Base-by-base conservation (phyloP, 2,329 filamentous ascomycete genomes). In the Plenodomus lindquistii region DNA sequence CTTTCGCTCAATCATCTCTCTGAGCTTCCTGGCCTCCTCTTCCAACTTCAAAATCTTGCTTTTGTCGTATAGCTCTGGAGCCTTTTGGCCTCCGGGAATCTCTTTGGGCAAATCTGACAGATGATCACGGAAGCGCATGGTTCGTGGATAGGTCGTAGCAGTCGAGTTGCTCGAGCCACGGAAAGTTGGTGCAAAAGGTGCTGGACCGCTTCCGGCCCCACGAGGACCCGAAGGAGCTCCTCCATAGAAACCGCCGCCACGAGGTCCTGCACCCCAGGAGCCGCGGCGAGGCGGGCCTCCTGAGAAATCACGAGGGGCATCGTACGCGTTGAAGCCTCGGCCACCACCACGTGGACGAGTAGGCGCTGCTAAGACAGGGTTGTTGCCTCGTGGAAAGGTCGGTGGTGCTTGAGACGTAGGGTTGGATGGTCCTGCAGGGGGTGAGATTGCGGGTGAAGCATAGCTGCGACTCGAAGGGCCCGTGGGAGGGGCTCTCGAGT, bases 1-100 rank as follows among this genome's bases (percentile, higher is more conserved):
- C 57, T 75, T 77, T 52, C 74, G 75, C 35, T 77, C 76, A 44
- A 80, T 78, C 52, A 68, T 50, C 49, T 73, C 68, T 19, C 77
- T 62, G 50, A 80, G 50, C 56, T 69, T 75, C 50, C 75, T 70
- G 1, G 76, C 72, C 40, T 80, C 77, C 9, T 79, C 74, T 48
- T 79, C 75, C 11, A 80, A 57, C 58, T 75, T 77, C 40, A 68
- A 55, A 8, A 79, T 64, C 49, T 74, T 75, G 37, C 69, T 72
- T 50, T 65, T 70, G 47, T 79, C 75, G 46, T 73, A 67, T 6
- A 75, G 41, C 17, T 77, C 73, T 15, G 74, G 73, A 19, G 71
- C 69, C 49, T 72, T 75, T 44, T 71, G 67, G 2, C 77, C 78
- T 16, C 77, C 77, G 2, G 75, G 72, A 15, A 77, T 62, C 21